Base-by-base conservation (phyloP, 768 basidiomycete genomes). In the Myochromella boudieri region DNA sequence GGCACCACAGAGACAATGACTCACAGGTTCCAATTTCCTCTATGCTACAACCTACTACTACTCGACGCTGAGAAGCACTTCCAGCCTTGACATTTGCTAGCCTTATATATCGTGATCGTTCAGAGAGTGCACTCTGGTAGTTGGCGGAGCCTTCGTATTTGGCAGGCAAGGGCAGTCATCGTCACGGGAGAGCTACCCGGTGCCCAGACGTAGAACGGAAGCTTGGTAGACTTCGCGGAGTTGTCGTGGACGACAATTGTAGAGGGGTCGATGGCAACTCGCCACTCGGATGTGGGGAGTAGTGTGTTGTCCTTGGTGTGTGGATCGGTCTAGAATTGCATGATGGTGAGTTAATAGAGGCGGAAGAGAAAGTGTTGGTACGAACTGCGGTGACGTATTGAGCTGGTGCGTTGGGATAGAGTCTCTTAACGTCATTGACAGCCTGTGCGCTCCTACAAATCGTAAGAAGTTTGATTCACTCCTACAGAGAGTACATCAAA, bases 181-280 rank as follows among this genome's bases (percentile, higher is more conserved):
- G 65, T 68, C 20, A 74, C 58, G 8, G 72, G 72, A 21, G 64
- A 64, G 18, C 61, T 62, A 6, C 62, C 68, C 1, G 71, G 65
- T 4, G 68, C 70, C 71, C 70, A 73, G 1, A 63, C 67, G 37
- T 71, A 69, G 49, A 58, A 69, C 2, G 71, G 70, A n/a, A 72
- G 56, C 3, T 57, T 42, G 0, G 62, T 48, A 2, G 52, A 51
- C 17, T 51, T 55, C 1, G 46, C 41, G 1, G 67, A 65, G 18
- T 54, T 56, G 38, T 72, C 71, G 6, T 60, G 57, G 15, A 71
- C 58, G 3, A 51, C 42, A 36, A 73, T 63, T 1, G 66, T 67
- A 15, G 60, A 53, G 7, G 69, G 69, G 44, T 74, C 70, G 42
- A 74, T 70, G 11, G 70, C 71, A 20, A 72, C 49, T 18, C 61